Evolutionary conservation across 805 yeast species (phyloP).

Genomic region (Tetrapisispora phaffii): DNA sequence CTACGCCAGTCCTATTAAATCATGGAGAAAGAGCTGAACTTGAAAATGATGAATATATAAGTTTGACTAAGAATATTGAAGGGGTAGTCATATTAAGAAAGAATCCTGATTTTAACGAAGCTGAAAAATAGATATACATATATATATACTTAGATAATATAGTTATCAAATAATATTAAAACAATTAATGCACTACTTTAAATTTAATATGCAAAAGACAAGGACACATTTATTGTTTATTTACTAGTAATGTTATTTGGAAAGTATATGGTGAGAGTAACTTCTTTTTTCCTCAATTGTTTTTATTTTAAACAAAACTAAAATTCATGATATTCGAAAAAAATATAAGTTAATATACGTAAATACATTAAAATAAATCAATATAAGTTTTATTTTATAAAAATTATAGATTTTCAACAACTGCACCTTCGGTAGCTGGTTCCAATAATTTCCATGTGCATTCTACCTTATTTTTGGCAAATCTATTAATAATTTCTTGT

Average conservation of each 20-base stretch:
- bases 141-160: not conserved
- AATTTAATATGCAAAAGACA: no score
- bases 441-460: constrained; percentile 81
- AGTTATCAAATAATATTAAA: not conserved
- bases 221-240: no score
- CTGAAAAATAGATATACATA: constrained; percentile 28
- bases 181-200: not conserved
- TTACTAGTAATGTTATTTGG: no score
- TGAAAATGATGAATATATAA: constrained; percentile 78
- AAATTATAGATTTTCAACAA: constrained; percentile 28
- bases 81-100: constrained; percentile 89
- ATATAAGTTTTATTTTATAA: no score
- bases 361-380: not conserved
- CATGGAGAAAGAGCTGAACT: constrained; percentile 95
- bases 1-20: constrained; percentile 89
- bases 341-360: not conserved
- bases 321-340: not conserved
- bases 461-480: constrained; percentile 51
- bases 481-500: constrained; percentile 56
- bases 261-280: no score
- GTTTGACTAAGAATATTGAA: constrained; percentile 73
- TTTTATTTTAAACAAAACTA: not conserved
- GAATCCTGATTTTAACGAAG: constrained; percentile 74
- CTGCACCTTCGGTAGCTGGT: constrained; percentile 83
- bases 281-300: no score